A percentile compares a stretch with the other conserved stretches of the same genome.
These are phyloP conservation scores for Fusarium drepaniforme DNA, from an alignment of 2,329 filamentous ascomycete genomes.

Conservation along the genomic window DNA sequence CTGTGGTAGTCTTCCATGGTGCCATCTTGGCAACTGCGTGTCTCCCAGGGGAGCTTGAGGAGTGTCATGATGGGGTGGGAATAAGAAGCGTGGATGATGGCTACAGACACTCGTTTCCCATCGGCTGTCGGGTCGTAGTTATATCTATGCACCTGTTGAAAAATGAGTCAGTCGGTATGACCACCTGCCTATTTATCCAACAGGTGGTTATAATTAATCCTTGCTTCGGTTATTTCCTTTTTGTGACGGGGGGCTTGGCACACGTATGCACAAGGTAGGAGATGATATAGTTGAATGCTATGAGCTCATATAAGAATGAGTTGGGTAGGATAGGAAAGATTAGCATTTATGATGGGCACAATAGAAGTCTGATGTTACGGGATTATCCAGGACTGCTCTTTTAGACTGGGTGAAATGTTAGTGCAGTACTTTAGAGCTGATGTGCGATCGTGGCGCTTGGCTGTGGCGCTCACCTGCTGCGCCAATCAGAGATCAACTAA, in stretches of 20 bases:
- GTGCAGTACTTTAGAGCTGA: background rate
- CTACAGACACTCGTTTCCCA: too few relatives aligned
- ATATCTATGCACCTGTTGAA: background rate
- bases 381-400: background rate
- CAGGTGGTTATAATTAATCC: background rate
- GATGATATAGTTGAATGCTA: background rate
- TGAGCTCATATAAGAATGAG: background rate
- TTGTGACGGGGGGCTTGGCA: background rate
- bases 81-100: background rate
- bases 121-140: too few relatives aligned
- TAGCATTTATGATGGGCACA: background rate
- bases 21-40: background rate
- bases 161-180: background rate
- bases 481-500: background rate
- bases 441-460: background rate
- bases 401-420: background rate
- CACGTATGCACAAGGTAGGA: background rate
- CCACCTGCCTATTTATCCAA: background rate
- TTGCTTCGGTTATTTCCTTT: background rate
- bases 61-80: background rate
- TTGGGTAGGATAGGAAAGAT: background rate
- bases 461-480: background rate
- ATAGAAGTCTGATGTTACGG: too few relatives aligned
- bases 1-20: background rate
- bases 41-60: background rate